A percentile compares a stretch with the other conserved stretches of the same genome.
These are phyloP conservation scores for Ascochyta viciae-villosae DNA, from an alignment of 2,329 filamentous ascomycete species.

Conservation along the genomic window DNA sequence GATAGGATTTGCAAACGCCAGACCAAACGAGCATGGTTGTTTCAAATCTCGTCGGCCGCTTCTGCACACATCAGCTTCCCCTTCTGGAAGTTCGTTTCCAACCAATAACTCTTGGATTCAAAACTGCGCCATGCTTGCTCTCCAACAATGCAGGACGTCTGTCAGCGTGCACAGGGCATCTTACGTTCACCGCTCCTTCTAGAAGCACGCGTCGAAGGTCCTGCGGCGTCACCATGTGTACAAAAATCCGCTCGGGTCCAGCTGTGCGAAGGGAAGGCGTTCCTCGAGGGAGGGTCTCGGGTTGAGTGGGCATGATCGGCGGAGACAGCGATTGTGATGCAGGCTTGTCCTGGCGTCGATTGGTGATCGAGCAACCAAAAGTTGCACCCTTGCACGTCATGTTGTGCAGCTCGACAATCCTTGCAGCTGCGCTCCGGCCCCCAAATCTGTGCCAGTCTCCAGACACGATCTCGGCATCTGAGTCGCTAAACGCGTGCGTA, in stretches of 20 bases:
- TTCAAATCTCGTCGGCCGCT: conserved; percentile 6
- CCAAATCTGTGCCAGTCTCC: not conserved
- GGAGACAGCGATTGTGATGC: not conserved
- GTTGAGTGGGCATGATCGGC: conserved; percentile 18
- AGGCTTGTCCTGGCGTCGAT: conserved; percentile 9
- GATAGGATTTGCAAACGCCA: conserved; percentile 1
- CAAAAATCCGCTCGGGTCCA: conserved; percentile 6
- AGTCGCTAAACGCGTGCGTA: not conserved
- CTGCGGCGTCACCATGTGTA: conserved; percentile 7
- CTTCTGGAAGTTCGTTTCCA: conserved; percentile 2
- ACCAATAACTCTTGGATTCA: not conserved
- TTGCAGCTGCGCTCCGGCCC: not conserved
- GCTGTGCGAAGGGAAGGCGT: not conserved
- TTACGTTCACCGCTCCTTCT: conserved; percentile 15
- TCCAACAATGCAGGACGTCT: not conserved
- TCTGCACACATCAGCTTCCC: conserved; percentile 9
- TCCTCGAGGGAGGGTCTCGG: conserved; percentile 11
- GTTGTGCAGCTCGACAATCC: conserved; percentile 14
- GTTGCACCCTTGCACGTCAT: conserved; percentile 17
- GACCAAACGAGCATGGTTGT: not conserved
- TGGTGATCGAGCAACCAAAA: conserved; percentile 10
- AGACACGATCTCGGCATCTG: not conserved
- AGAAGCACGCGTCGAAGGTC: conserved; percentile 22
- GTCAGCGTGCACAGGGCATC: conserved; percentile 14
- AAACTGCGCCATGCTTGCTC: not conserved